phyloP scores from a whole-genome alignment of 257 asterid genomes.

The Haberlea rhodopensis region DNA sequence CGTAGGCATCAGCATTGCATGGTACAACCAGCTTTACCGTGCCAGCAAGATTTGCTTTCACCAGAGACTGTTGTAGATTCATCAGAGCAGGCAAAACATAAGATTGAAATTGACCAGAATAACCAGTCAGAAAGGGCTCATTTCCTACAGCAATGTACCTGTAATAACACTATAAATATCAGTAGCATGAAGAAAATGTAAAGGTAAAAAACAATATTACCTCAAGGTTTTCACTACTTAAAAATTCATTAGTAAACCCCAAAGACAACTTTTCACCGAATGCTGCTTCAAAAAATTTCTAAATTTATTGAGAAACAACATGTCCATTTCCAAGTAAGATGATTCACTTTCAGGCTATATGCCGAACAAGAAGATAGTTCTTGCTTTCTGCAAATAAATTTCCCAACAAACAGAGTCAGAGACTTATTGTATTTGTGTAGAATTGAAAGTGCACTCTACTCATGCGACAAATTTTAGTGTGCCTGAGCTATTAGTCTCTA shows the following conservation, averaged over 20 bases:
- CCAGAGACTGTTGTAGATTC: slow-evolving; percentile 71
- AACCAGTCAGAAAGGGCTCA: slow-evolving; percentile 84
- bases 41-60: slow-evolving; percentile 70
- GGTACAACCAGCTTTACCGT: slow-evolving; percentile 80
- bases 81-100: slow-evolving; percentile 67
- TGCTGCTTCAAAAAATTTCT: neutral
- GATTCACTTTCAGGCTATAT: neutral
- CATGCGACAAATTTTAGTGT: no score
- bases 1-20: slow-evolving; percentile 97
- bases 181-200: slow-evolving; percentile 21
- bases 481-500: no score
- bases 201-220: slow-evolving; percentile 1
- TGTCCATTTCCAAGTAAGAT: neutral
- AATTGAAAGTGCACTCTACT: neutral
- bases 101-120: slow-evolving; percentile 73
- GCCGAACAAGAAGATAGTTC: neutral
- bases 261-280: neutral
- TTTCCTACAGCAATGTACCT: slow-evolving; percentile 94
- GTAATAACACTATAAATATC: slow-evolving; percentile 28
- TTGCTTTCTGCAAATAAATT: neutral
- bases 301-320: neutral
- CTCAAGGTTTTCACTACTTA: neutral
- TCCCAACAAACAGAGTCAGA: neutral
- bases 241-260: neutral
- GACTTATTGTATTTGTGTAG: neutral